Percentiles rank a stretch among this genome's conserved stretches.
Conservation (phyloP, 2,329 filamentous ascomycete genomes). For the Scopulariopsis brevicaulis region DNA sequence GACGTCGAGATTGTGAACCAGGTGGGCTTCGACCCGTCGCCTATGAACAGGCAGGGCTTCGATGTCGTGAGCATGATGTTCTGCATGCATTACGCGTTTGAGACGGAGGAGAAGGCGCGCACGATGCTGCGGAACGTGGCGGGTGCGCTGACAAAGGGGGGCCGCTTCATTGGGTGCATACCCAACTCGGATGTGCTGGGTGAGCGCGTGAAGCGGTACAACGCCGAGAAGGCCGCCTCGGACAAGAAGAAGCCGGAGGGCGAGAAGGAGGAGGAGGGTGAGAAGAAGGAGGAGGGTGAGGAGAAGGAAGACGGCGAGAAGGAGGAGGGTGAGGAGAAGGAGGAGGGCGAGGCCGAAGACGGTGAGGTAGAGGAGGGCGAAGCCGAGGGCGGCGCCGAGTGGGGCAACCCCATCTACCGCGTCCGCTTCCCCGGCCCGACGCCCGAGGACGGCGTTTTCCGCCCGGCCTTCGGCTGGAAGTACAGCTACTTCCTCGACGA, state of each 20-base stretch:
- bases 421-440: conserved; percentile 80
- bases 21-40: conserved; percentile 74
- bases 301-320: conserved; percentile 30
- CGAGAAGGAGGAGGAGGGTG: conserved; percentile 22
- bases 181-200: conserved; percentile 93
- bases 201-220: conserved; percentile 64
- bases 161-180: conserved; percentile 87
- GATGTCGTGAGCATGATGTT: conserved; percentile 99
- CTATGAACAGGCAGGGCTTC: conserved; percentile 70
- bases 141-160: conserved; percentile 82
- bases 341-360: conserved; percentile 26
- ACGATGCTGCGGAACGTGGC: conserved; percentile 92
- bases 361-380: conserved; percentile 49
- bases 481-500: conserved; percentile 96
- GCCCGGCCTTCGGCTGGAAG: conserved; percentile 93
- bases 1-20: conserved; percentile 72
- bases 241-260: conserved; percentile 24
- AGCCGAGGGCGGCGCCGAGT: conserved; percentile 57
- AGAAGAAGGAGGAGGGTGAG: conserved; percentile 17
- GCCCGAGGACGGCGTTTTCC: conserved; percentile 78
- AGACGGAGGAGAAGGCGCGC: conserved; percentile 78
- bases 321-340: conserved; percentile 36
- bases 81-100: conserved; percentile 97
- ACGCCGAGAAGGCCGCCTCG: conserved; percentile 35
- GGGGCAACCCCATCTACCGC: conserved; percentile 88